Base-by-base conservation (phyloP, 2,329 filamentous ascomycete species). In the Paracorniculantispora psalliotae region DNA sequence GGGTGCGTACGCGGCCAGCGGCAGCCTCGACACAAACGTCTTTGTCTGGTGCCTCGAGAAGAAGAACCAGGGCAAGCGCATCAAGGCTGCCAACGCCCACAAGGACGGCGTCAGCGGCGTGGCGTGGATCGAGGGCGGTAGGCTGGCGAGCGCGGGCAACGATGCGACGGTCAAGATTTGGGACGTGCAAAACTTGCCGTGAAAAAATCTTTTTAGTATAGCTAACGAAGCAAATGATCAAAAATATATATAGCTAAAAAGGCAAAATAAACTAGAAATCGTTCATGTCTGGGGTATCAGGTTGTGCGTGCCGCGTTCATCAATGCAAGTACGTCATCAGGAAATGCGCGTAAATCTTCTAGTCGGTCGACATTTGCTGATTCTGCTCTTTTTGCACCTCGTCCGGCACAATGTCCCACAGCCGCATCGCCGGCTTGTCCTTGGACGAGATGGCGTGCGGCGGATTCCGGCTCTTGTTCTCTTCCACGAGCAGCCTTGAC, bases 51-150 rank as follows among this genome's bases (percentile, higher is more conserved):
- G 91, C 71, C 74, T 97, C 59, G 80, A 78, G 41, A 90, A 91
- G 70, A 81, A 75, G 62, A 88, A 90, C 67, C 93, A 93, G 0
- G 92, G 91, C 2, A 90, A 90, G 73, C 83, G 93, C 65, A 83
- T 96, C 65, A 93, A 94, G 77, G 88, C 86, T 15, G 76, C 86
- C 23, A 96, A 96, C 69, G 92, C 93, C 52, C 94, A 99, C 77
- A 97, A 97, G 76, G 94, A 97, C 69, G 94, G 94, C 10, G 92
- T 97, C 19, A 91, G 89, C 65, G 93, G 90, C 17, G 88, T 97
- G 17, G 82, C 82, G 13, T 99, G 93, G 92, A 80, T 90, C 15
- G 81, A 81, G 28, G 84, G 82, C 9, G 79, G 79, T 60, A 90
- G 83, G 75, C 80, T 97, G 52, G 86, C 90, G 10, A 96, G 88